Evolutionary conservation across 441 rosid genomes (phyloP).

Genomic region (Jatropha multifida): DNA sequence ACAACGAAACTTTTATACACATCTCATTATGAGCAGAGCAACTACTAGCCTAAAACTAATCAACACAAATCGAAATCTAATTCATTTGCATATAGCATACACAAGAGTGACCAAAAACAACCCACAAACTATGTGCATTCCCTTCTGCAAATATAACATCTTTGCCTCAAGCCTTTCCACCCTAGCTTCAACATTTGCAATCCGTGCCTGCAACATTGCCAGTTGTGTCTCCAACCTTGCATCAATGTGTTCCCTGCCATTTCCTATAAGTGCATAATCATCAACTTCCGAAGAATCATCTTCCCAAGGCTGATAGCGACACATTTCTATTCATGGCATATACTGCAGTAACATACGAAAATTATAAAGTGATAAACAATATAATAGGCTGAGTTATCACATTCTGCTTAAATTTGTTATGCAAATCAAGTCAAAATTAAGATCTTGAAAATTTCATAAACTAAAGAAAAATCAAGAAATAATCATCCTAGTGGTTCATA

Average conservation of each 20-base stretch:
- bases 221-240: slow-evolving; percentile 26
- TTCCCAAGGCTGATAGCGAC: slow-evolving; percentile 31
- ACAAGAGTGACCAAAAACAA: slow-evolving; percentile 23
- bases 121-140: slow-evolving; percentile 17
- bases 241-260: slow-evolving; percentile 11
- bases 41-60: slow-evolving; percentile 2
- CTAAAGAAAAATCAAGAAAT: no score
- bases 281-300: slow-evolving; percentile 27
- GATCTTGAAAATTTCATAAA: not conserved
- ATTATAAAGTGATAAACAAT: not conserved
- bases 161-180: slow-evolving; percentile 28
- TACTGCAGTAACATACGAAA: slow-evolving; percentile 16
- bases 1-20: slow-evolving; percentile 1
- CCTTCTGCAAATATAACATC: slow-evolving; percentile 24
- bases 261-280: slow-evolving; percentile 16
- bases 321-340: slow-evolving; percentile 29
- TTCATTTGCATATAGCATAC: slow-evolving; percentile 32
- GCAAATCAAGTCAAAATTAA: not conserved
- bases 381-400: no score
- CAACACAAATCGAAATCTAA: slow-evolving; percentile 3
- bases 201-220: slow-evolving; percentile 26
- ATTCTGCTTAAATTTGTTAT: no score
- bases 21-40: slow-evolving; percentile 1
- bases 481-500: not conserved
- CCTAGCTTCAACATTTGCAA: slow-evolving; percentile 30